Base-by-base conservation (phyloP, 805 yeast genomes). In the Maudiozyma serrabonitensis region DNA sequence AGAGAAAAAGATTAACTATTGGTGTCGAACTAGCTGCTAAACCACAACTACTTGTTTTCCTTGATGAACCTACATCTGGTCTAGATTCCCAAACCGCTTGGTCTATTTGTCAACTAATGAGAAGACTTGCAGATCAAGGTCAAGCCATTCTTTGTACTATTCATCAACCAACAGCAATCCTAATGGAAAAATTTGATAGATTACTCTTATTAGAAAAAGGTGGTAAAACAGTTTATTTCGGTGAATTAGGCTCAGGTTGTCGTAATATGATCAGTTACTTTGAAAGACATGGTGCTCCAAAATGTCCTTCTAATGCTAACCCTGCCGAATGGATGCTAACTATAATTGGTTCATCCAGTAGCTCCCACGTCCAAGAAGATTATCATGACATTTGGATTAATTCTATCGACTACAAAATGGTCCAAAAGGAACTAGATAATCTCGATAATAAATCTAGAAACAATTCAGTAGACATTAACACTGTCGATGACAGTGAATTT, bases 311-410 rank as follows among this genome's bases (percentile, higher is more conserved):
- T 6, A 72, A 73, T 41, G 88, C 87, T 5, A 85, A 85, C 56
- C 93, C 91, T 32, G 91, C 90, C 13, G 95, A 87, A 70, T 88
- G 95, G 93, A 88, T 88, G 95, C 72, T 88, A 67, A 84, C 84
- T 54, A 85, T 82, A 54, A 84, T 83, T 58, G 89, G 90, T 59
- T 89, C 89, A 48, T 88, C 89, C 35, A 89, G 89, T 6, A 89
- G 88, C 47, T 78, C 87, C 35, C 82, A 79, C 56, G 85, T 88
- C 18, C 72, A 73, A 43, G 85, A 81, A 66, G 85, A 84, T 64
- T 84, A 82, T 59, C 74, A 79, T 59, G 82, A 84, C 59, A 87
- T 84, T 45, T 87, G 96, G 96, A 67, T 75, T 63, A 73, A 75
- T 45, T 86, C 95, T 34, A 66, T 67, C 0, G 89, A 87, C 62